Evolutionary conservation across 257 asterid genomes (phyloP).

Genomic region (Solanum clarkiae): DNA sequence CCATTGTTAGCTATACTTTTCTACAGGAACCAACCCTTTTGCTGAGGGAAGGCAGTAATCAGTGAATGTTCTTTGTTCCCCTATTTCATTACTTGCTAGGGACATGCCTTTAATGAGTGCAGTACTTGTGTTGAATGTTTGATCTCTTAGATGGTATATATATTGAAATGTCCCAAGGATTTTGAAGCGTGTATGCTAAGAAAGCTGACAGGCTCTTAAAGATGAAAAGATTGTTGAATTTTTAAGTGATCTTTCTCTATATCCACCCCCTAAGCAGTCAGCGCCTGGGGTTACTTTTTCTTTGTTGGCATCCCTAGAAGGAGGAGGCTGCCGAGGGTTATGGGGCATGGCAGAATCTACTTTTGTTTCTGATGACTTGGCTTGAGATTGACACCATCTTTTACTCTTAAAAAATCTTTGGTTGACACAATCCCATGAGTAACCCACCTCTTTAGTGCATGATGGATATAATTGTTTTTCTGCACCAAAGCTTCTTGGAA

Average conservation of each 20-base stretch:
- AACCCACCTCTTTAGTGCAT: background rate
- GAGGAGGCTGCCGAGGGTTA: background rate
- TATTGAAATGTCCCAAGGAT: background rate
- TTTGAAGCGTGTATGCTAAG: background rate
- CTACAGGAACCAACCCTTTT: background rate
- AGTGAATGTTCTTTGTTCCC: background rate
- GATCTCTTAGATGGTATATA: background rate
- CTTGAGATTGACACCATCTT: background rate
- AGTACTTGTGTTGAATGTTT: background rate
- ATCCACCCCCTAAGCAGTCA: background rate
- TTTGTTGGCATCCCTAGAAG: background rate
- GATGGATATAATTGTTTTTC: background rate
- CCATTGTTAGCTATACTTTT: no score
- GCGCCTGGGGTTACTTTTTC: background rate
- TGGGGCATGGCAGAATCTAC: background rate
- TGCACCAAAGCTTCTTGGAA: constrained; percentile 62
- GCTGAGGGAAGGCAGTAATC: background rate
- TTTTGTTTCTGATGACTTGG: background rate
- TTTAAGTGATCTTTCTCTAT: background rate
- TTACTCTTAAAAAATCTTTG: background rate
- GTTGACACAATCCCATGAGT: background rate
- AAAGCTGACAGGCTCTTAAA: background rate
- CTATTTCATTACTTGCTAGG: background rate
- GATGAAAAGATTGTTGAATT: background rate
- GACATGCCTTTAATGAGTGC: background rate